Base-by-base conservation (phyloP, 2,329 filamentous ascomycete species). In the Colletotrichum sansevieriae region DNA sequence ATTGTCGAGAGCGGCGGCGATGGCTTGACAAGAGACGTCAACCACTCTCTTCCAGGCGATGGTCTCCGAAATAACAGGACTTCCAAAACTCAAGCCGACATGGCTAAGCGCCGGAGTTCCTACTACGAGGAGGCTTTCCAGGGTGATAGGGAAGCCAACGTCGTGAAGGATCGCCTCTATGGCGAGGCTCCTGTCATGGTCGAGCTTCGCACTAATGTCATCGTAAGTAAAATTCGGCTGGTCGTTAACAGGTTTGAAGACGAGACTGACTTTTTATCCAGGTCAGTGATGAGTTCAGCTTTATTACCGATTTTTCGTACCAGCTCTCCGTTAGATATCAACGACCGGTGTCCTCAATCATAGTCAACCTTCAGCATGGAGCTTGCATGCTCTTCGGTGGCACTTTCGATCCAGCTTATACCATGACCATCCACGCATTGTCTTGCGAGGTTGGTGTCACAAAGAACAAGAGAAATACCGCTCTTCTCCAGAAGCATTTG, bases 401-500 rank as follows among this genome's bases (percentile, higher is more conserved):
- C 41, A 90, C 89, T 5, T 91, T 93, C 71, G 91, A 94, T 58
- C 91, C 93, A 3, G 92, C 93, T 20, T 98, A 97, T 76, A 86
- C 90, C 68, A 83, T 97, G 75, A 91, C 88, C 39, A 87, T 97
- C 68, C 90, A 87, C 41, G 90, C 93, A 0, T 83, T 96, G 10
- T 85, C 91, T 1, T 84, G 84, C 11, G 86, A 93, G 71, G 82
- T 96, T 65, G 90, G 91, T 70, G 88, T 92, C 0, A 87, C 89
- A 3, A 93, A 89, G 60, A 97, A 97, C 81, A 92, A 92, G 77
- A 89, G 93, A 71, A 96, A 95, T 77, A 89, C 93, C 1, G 85
- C 86, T n/a, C 80, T 97, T 18, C 87, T 97, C 3, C 92, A 96
- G 76, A 84, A 83, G n/a, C 91, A 92, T 76, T 86, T 97, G 78